A percentile compares a stretch with the other conserved stretches of the same genome.
Conservation (phyloP, 306 rosid species). For the Ammopiptanthus mongolicus region DNA sequence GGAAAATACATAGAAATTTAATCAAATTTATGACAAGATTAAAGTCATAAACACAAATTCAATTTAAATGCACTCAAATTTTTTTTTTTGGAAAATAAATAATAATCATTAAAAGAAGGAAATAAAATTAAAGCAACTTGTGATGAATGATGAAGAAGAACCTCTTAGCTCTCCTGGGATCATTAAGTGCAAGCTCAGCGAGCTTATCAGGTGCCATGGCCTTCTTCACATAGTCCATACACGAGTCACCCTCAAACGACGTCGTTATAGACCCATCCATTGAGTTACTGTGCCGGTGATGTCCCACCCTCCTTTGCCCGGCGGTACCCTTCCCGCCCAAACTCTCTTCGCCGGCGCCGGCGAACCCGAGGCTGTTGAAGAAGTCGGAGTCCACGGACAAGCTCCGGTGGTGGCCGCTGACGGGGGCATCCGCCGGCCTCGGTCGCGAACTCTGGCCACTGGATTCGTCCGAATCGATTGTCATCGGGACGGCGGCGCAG, state of each 20-base stretch:
- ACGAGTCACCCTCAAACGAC: slow-evolving; percentile 61
- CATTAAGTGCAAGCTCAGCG: slow-evolving; percentile 91
- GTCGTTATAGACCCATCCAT: slow-evolving; percentile 65
- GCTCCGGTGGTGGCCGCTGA: slow-evolving; percentile 57
- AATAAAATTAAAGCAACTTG: not conserved
- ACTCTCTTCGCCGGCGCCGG: slow-evolving; percentile 25
- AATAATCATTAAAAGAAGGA: not conserved
- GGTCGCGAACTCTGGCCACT: slow-evolving; percentile 31
- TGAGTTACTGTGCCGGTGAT: slow-evolving; percentile 74
- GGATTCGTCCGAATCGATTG: slow-evolving; percentile 60
- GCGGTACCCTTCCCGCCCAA: slow-evolving; percentile 21
- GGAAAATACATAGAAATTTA: not conserved
- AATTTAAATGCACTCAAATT: not conserved
- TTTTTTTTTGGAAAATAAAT: not conserved
- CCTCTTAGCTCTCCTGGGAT: slow-evolving; percentile 96
- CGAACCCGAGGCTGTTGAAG: slow-evolving; percentile 59
- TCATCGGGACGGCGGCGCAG: slow-evolving; percentile 23
- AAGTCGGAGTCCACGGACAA: slow-evolving; percentile 90
- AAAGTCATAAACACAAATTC: not conserved
- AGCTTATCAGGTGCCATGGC: slow-evolving; percentile 80
- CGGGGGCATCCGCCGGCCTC: not conserved
- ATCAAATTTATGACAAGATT: not conserved
- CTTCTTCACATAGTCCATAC: slow-evolving; percentile 59
- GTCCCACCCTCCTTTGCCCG: slow-evolving; percentile 44
- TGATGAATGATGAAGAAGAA: slow-evolving; percentile 8